phyloP scores from a whole-genome alignment of 805 yeast species.

The Lipomyces oligophaga region DNA sequence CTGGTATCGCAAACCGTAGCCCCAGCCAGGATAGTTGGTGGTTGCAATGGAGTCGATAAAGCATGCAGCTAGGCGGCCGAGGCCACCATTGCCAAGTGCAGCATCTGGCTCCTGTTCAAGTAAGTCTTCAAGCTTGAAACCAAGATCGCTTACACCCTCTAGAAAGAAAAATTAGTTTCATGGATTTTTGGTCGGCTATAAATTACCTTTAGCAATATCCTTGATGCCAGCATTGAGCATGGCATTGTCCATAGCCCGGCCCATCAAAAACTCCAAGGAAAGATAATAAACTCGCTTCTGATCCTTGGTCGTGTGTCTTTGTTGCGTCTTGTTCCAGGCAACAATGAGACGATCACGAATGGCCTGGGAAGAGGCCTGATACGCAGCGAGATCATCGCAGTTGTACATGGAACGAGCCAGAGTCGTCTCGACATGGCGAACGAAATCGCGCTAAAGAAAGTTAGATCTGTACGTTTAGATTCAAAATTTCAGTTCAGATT shows the following conservation, averaged over 20 bases:
- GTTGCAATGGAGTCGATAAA: constrained; percentile 85
- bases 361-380: constrained; percentile 78
- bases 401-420: constrained; percentile 89
- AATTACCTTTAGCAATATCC: constrained; percentile 45
- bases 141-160: constrained; percentile 63
- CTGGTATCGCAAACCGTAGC: constrained; percentile 88
- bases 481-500: too few species aligned
- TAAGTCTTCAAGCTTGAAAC: constrained; percentile 83
- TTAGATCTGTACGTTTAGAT: neutral
- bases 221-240: constrained; percentile 73
- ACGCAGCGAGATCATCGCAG: constrained; percentile 88
- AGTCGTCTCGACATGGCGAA: constrained; percentile 84
- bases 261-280: constrained; percentile 87
- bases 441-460: constrained; percentile 53
- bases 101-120: constrained; percentile 88
- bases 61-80: constrained; percentile 93
- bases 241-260: constrained; percentile 92
- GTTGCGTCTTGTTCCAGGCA: constrained; percentile 93
- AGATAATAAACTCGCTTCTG: constrained; percentile 83
- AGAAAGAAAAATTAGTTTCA: neutral
- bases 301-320: constrained; percentile 75
- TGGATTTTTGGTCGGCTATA: neutral
- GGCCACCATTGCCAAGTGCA: constrained; percentile 91
- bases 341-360: constrained; percentile 74
- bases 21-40: constrained; percentile 91